These are phyloP conservation scores for Cichorium intybus DNA, from an alignment of 140 eudicot species.

Conservation along the genomic window DNA sequence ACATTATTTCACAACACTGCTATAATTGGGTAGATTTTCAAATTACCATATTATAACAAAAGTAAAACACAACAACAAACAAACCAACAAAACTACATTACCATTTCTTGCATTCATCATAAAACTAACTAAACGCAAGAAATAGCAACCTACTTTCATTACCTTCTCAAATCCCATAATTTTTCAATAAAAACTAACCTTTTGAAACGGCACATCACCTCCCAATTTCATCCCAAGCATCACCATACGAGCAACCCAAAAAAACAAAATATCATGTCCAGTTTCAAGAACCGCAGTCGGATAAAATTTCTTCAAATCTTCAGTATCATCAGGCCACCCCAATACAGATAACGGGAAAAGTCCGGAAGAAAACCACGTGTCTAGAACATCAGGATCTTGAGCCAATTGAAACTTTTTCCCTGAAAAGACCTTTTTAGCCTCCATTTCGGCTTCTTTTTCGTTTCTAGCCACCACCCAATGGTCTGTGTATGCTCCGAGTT, in stretches of 20 bases:
- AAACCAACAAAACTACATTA: too few species aligned
- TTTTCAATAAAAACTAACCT: constrained; percentile 48
- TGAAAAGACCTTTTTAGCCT: constrained; percentile 50
- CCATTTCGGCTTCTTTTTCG: constrained; percentile 66
- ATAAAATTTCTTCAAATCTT: constrained; percentile 70
- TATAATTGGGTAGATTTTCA: too few species aligned
- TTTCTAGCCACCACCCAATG: constrained; percentile 91
- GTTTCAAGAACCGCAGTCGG: constrained; percentile 95
- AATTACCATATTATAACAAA: too few species aligned
- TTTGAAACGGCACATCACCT: constrained; percentile 76
- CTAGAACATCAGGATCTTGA: constrained; percentile 97
- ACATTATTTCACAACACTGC: too few species aligned
- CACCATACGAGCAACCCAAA: constrained; percentile 99
- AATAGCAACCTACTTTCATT: too few species aligned
- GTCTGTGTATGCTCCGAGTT: constrained; percentile 67
- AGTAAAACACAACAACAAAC: too few species aligned
- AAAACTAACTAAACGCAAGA: too few species aligned
- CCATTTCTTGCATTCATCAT: too few species aligned
- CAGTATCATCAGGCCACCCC: constrained; percentile 98
- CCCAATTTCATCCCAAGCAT: constrained; percentile 92
- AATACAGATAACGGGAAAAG: constrained; percentile 87
- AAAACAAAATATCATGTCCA: constrained; percentile 89
- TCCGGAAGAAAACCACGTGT: constrained; percentile 98
- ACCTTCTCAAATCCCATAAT: too few species aligned
- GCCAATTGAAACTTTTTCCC: constrained; percentile 68